Conservation (phyloP, 257 asterid species). For the Nicotiana otophora region DNA sequence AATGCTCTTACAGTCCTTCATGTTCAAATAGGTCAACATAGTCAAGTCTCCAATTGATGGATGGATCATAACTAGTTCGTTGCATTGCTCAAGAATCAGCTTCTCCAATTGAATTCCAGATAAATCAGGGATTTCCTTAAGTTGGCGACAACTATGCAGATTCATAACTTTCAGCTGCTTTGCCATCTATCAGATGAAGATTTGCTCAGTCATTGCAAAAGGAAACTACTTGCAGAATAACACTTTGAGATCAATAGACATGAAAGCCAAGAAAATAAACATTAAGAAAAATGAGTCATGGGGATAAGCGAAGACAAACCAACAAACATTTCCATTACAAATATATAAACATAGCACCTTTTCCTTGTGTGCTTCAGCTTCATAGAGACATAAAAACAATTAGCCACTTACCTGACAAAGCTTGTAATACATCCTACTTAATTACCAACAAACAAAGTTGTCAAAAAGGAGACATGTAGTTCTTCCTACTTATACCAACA, state of each 20-base stretch:
- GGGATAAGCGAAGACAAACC: not conserved
- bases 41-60: conserved; percentile 22
- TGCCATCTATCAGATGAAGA: conserved; percentile 15
- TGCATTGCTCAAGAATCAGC: conserved; percentile 24
- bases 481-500: not conserved
- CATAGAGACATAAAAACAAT: not conserved
- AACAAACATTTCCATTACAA: not conserved
- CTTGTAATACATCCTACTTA: not conserved
- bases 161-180: conserved; percentile 25
- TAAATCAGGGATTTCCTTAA: conserved; percentile 24
- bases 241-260: not conserved
- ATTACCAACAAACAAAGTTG: not conserved
- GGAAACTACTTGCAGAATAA: not conserved
- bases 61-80: conserved; percentile 16
- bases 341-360: not conserved
- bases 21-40: conserved; percentile 20
- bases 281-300: not conserved
- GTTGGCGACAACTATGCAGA: conserved; percentile 13
- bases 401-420: not conserved
- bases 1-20: conserved; percentile 20
- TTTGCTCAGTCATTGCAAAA: not conserved
- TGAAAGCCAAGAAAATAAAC: not conserved
- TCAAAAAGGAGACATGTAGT: not conserved
- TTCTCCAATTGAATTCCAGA: conserved; percentile 26
- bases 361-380: not conserved